Evolutionary conservation across 192 early-diverging fungal genomes (phyloP).

Genomic region (Backusella liffmaniae): DNA sequence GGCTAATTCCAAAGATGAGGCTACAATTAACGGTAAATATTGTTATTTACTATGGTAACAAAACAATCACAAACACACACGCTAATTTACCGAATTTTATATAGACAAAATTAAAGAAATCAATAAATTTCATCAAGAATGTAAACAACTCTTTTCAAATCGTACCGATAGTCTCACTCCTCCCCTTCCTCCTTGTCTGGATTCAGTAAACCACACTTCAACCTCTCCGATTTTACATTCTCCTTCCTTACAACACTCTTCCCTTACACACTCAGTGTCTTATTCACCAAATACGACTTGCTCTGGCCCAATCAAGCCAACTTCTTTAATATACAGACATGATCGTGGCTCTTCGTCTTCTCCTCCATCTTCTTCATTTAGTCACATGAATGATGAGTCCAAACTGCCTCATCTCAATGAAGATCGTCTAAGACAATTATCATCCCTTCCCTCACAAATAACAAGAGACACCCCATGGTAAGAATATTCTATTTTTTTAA

Average conservation of each 20-base stretch:
- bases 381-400: background rate
- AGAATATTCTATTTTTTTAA: background rate
- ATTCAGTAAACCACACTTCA: background rate
- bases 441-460: background rate
- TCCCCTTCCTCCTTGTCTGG: background rate
- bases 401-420: background rate
- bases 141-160: slow-evolving; percentile 3
- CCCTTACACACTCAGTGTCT: background rate
- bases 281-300: background rate
- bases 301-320: background rate
- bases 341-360: background rate
- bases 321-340: background rate
- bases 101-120: slow-evolving; percentile 10
- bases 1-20: background rate
- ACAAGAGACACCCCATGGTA: background rate
- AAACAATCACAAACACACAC: background rate
- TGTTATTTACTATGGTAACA: too few species aligned
- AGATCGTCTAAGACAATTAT: background rate
- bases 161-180: background rate
- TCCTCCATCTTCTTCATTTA: background rate
- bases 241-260: background rate
- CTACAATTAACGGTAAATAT: background rate
- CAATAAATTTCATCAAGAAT: slow-evolving; percentile 10
- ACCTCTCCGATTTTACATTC: background rate
- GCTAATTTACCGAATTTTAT: too few species aligned